Base-by-base conservation (phyloP, 169 alveolate species). In the Perkinsus chesapeaki region DNA sequence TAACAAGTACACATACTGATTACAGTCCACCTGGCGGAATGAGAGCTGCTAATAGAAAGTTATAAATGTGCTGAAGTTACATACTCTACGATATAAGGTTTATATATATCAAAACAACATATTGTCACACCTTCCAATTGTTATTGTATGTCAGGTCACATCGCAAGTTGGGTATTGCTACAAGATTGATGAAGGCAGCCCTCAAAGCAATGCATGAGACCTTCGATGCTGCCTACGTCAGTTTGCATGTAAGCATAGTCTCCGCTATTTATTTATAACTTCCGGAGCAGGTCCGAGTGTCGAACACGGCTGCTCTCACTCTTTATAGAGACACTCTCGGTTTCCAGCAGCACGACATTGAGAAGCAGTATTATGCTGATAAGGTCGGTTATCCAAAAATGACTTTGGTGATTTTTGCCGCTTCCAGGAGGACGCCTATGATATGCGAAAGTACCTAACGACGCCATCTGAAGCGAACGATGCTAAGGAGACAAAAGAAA, bases 231-330 rank as follows among this genome's bases (percentile, higher is more conserved):
- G 98, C 95, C 82, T 96, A 95, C 92, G 98, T 96, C 60, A 96
- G 98, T 47, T 96, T 98, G 20, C 98, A 97, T 93, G 82, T 60
- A 60, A 23, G 72, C 72, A 9, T 47, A 47, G 72, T 47, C 19
- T n/a, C n/a, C n/a, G n/a, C n/a, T n/a, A n/a, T n/a, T n/a, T 60
- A 60, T 60, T 60, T 27, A 60, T 60, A 60, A 60, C 23, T 60
- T 27, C 1, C 27, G 82, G 12, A 27, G 82, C 82, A 93, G 92
- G 99, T 98, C 20, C 97, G 99, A 93, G 98, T 96, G 31, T 96
- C 98, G 39, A 98, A 98, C 96, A 93, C 98, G 82, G 98, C 99
- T 23, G 99, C 99, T 48, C 95, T 97, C 91, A 96, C 97, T 39
- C 95, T 98, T n/a, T 98, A 98, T 94, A 95, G 96, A 92, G 97